Evolutionary conservation across 805 yeast species (phyloP).

Genomic region (Candida khao-thaluensis): DNA sequence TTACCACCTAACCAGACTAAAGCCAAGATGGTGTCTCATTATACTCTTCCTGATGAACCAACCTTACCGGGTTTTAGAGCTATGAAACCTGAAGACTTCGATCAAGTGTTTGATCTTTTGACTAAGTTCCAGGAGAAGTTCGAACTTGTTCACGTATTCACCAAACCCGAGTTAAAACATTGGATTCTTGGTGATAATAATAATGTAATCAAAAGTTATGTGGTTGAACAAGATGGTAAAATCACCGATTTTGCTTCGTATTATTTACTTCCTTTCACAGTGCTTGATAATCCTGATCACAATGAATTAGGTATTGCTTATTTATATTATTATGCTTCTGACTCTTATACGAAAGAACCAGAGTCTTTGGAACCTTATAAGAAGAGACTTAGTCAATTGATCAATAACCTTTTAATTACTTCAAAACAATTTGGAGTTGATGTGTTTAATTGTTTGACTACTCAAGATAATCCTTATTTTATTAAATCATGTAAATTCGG

Average conservation of each 20-base stretch:
- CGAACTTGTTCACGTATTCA: conserved; percentile 70
- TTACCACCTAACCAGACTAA: conserved; percentile 71
- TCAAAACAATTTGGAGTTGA: conserved; percentile 72
- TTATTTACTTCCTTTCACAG: conserved; percentile 84
- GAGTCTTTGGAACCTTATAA: conserved; percentile 45
- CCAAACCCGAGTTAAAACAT: conserved; percentile 69
- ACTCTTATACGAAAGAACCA: conserved; percentile 33
- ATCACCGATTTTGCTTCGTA: conserved; percentile 90
- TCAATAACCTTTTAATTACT: conserved; percentile 73
- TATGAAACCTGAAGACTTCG: conserved; percentile 61
- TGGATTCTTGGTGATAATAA: conserved; percentile 63
- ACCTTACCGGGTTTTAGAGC: conserved; percentile 54
- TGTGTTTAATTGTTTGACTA: conserved; percentile 89
- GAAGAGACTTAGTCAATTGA: conserved; percentile 57
- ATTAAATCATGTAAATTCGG: conserved; percentile 84
- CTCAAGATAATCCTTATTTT: conserved; percentile 86
- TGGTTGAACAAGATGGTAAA: conserved; percentile 63
- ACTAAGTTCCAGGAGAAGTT: conserved; percentile 63
- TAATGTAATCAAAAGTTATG: conserved; percentile 71
- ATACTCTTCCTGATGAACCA: conserved; percentile 53
- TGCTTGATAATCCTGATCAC: conserved; percentile 63
- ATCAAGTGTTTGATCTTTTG: conserved; percentile 59
- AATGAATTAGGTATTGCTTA: conserved; percentile 81
- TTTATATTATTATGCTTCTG: conserved; percentile 84
- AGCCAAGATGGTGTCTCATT: conserved; percentile 62